Evolutionary conservation across 768 basidiomycete species (phyloP), one percentile per base, ranked within the genome.

Genomic region (Termitomyces sp.): DNA sequence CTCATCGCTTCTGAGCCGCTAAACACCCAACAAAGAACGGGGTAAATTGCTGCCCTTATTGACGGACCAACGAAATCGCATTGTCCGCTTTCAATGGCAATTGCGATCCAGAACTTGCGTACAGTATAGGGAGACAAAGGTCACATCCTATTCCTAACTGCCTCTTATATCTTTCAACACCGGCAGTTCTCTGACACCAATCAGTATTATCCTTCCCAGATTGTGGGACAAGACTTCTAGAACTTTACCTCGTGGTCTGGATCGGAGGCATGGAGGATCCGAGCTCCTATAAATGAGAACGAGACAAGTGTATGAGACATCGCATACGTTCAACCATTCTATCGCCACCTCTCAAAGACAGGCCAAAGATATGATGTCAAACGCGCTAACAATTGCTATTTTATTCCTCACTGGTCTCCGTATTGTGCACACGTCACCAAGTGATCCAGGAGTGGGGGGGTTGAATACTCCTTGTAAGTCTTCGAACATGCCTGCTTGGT

Each of bases 381-480:
- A 51, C 2, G 9, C n/a, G 26, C 38, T 51, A 3, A 51, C 28
- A 40, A 10, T 50, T n/a, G 50, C 38, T 38, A 9, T 50, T 19
- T n/a, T 46, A 9, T 3, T 56, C 46, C 9, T 55, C 19, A 14
- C 33, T 43, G 48, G 21, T 14, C 17, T 37, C 12, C 55, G 37
- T 11, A 12, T 40, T 28, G 55, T 37, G 30, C 5, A n/a, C 35
- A 41, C 48, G 5, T n/a, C 33, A 15, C 55, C 55, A 15, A 8
- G 40, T 21, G 15, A 49, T 7, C 55, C 41, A 38, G 17, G 41
- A 1, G 10, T 11, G 26, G 55, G 55, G 9, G 55, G 19, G 11
- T 38, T 56, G 55, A 14, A 56, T 35, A 41, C 55, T 42, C 48
- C 55, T 10, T 56, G 55, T 56, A 44, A 8, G 48, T 43, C 7